phyloP scores from a whole-genome alignment of 345 rosid genomes.

The Salix exigua region DNA sequence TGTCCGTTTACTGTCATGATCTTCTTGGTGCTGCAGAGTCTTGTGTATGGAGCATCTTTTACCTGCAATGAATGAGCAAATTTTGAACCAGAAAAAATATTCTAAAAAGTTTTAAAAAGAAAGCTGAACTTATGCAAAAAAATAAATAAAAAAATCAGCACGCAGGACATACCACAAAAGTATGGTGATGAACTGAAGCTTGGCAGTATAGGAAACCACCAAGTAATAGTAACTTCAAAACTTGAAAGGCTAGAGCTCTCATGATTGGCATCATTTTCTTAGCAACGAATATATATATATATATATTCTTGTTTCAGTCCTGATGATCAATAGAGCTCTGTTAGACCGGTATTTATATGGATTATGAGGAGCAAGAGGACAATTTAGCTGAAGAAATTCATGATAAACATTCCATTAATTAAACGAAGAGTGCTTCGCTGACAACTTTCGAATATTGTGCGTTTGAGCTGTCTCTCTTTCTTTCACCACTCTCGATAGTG shows the following conservation, averaged over 20 bases:
- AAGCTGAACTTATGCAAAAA: too few species aligned
- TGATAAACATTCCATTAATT: too few species aligned
- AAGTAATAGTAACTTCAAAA: constrained; percentile 2
- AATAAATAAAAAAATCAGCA: too few species aligned
- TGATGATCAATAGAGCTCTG: neutral
- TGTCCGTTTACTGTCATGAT: constrained; percentile 33
- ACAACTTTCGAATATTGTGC: neutral
- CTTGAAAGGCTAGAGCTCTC: neutral
- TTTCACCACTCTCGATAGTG: neutral
- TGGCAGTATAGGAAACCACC: constrained; percentile 3
- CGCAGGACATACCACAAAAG: constrained; percentile 8
- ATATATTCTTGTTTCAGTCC: neutral
- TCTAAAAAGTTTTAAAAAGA: too few species aligned
- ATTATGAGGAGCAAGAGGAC: neutral
- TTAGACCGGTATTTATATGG: neutral
- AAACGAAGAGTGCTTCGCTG: neutral
- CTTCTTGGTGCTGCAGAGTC: constrained; percentile 18
- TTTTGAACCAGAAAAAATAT: too few species aligned
- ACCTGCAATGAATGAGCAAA: neutral
- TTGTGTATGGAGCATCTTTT: constrained; percentile 4
- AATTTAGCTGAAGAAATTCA: neutral
- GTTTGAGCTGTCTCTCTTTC: neutral
- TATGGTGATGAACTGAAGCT: constrained; percentile 10
- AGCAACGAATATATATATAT: neutral
- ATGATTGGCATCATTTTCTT: neutral